Evolutionary conservation across 768 basidiomycete genomes (phyloP).

Genomic region (Suillus americanus): DNA sequence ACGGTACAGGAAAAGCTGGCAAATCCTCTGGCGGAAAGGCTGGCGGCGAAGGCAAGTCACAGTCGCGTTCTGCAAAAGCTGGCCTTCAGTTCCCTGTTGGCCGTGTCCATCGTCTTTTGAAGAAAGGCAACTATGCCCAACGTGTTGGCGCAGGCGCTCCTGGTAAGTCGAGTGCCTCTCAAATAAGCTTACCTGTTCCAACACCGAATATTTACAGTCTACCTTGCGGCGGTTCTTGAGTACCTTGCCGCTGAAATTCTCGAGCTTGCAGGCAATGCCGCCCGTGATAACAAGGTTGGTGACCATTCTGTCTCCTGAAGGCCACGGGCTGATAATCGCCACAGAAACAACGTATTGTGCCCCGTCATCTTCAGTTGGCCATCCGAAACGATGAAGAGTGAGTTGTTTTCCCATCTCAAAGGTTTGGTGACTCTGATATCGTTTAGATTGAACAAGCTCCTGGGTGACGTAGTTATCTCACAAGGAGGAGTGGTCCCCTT

Average conservation of each 20-base stretch:
- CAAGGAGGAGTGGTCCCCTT: conserved; percentile 85
- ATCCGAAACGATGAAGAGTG: conserved; percentile 91
- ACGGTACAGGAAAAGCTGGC: conserved; percentile 50
- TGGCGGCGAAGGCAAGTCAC: conserved; percentile 49
- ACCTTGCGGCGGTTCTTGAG: conserved; percentile 88
- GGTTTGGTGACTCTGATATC: background rate
- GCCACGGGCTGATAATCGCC: background rate
- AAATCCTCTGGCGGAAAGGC: conserved; percentile 53
- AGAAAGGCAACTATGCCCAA: conserved; percentile 85
- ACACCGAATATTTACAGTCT: conserved; percentile 46
- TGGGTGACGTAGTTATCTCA: conserved; percentile 85
- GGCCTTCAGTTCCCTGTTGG: conserved; percentile 87
- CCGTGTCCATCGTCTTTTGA: conserved; percentile 88
- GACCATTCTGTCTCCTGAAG: background rate
- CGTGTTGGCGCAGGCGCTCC: conserved; percentile 90
- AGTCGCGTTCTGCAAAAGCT: conserved; percentile 72
- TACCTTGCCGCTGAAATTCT: conserved; percentile 93
- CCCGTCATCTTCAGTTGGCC: conserved; percentile 88
- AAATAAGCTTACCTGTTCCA: background rate
- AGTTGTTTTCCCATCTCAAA: conserved; percentile 14
- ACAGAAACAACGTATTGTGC: conserved; percentile 90
- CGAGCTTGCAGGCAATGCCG: conserved; percentile 87
- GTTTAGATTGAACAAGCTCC: conserved; percentile 68
- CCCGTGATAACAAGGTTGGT: conserved; percentile 34
- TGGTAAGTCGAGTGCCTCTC: conserved; percentile 39